Evolutionary conservation across 345 rosid species (phyloP).

Genomic region (Brassica juncea): DNA sequence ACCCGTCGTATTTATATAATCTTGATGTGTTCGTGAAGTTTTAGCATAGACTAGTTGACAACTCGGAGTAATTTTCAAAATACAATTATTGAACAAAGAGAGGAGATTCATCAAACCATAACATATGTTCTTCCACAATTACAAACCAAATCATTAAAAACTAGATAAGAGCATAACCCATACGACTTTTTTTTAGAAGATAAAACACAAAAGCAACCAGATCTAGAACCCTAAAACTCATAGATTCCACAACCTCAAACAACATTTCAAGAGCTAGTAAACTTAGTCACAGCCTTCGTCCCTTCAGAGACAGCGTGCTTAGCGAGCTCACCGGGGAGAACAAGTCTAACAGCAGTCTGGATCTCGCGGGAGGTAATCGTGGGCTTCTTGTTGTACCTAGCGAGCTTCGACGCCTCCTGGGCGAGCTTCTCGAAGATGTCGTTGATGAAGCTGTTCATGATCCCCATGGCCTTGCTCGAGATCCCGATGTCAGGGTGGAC

Average conservation of each 20-base stretch:
- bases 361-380: slow-evolving; percentile 75
- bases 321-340: slow-evolving; percentile 71
- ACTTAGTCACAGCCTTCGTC: slow-evolving; percentile 77
- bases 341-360: slow-evolving; percentile 76
- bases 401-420: slow-evolving; percentile 69
- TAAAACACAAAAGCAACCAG: background rate
- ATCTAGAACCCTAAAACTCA: background rate
- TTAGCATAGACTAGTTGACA: background rate
- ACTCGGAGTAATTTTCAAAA: background rate
- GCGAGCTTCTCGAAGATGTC: slow-evolving; percentile 77
- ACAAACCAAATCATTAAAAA: background rate
- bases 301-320: slow-evolving; percentile 86
- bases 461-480: slow-evolving; percentile 73
- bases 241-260: too few species aligned
- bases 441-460: slow-evolving; percentile 73
- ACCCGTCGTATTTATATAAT: too few species aligned
- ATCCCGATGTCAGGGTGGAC: slow-evolving; percentile 63
- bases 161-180: background rate
- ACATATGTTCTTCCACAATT: background rate
- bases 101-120: background rate
- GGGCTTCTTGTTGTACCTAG: slow-evolving; percentile 81
- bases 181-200: background rate
- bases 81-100: background rate
- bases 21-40: background rate
- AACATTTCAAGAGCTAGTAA: slow-evolving; percentile 56